These are phyloP conservation scores for Limonium bicolor DNA, from an alignment of 148 eudicot genomes.

Conservation along the genomic window DNA sequence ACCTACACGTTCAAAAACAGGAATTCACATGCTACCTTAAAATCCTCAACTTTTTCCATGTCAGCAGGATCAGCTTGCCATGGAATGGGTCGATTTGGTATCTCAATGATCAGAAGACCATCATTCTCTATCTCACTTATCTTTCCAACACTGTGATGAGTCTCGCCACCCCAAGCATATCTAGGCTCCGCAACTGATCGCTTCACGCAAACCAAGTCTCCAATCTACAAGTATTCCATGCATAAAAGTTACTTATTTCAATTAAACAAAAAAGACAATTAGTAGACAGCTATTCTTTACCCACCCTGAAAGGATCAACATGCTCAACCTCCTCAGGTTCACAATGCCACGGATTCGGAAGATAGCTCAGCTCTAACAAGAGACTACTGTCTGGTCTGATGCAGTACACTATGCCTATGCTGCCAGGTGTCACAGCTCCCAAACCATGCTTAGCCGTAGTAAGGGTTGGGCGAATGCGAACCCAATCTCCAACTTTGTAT, in stretches of 20 bases:
- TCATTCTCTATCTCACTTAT: slow-evolving; percentile 89
- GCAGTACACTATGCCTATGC: slow-evolving; percentile 91
- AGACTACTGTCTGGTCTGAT: slow-evolving; percentile 89
- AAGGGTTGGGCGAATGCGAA: slow-evolving; percentile 86
- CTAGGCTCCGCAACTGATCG: slow-evolving; percentile 95
- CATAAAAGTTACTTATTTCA: slow-evolving; percentile 1
- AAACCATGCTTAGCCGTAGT: slow-evolving; percentile 92
- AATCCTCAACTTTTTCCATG: slow-evolving; percentile 97
- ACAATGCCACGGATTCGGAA: slow-evolving; percentile 96
- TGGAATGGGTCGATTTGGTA: slow-evolving; percentile 86
- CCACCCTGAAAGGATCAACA: slow-evolving; percentile 81
- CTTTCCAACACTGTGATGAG: slow-evolving; percentile 95
- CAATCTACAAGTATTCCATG: slow-evolving; percentile 35
- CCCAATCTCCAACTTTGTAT: slow-evolving; percentile 98
- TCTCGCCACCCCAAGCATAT: slow-evolving; percentile 99
- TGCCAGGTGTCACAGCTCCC: slow-evolving; percentile 93
- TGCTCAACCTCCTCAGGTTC: slow-evolving; percentile 99
- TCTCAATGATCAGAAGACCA: slow-evolving; percentile 88
- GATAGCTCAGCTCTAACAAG: slow-evolving; percentile 75
- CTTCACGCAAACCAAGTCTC: slow-evolving; percentile 87
- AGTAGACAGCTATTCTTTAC: background rate
- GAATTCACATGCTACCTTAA: slow-evolving; percentile 48
- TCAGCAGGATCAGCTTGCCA: slow-evolving; percentile 99
- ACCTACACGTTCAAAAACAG: background rate
- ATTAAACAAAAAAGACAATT: too few species aligned